Base-by-base conservation (phyloP, 768 basidiomycete genomes). In the Termitomyces heimii region DNA sequence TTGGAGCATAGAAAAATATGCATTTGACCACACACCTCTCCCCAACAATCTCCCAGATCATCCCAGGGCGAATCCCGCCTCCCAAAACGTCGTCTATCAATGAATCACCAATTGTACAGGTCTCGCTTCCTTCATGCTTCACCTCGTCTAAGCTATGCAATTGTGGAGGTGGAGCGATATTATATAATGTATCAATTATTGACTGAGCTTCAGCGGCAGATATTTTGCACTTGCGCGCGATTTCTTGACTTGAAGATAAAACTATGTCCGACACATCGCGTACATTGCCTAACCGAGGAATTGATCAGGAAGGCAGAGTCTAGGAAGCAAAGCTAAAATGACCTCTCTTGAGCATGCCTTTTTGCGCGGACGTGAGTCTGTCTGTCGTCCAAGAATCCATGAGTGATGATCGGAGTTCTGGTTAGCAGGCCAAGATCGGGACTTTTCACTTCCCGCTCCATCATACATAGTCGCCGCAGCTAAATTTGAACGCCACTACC, bases 31-130 rank as follows among this genome's bases (percentile, higher is more conserved):
- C 60, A 48, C 69, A 94, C 94, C 92, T 92, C 77, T 96, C 92
- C 28, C 94, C 94, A 13, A 80, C 85, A 40, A 96, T 73, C 63
- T 98, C 94, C 83, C 92, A 95, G 3, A 98, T 60, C 81, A 86
- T 86, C 2, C 92, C 86, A 1, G 86, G 83, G 54, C 80, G 73
- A 22, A 97, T 76, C 3, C 94, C 94, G 13, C 94, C 94, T 7
- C 88, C 89, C 0, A 98, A 74, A 5, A 81, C 73, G 28, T 69
- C 55, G 67, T 98, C 93, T 16, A 98, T 75, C 20, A 72, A 65
- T 1, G 67, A 56, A 66, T 96, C 92, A 1, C 94, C 94, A 0
- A 89, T 89, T 0, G 89, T 84, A 62, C 89, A 82, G 53, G 70
- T 75, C 50, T 80, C 77, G 29, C 76, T 73, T 14, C 72, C 73